phyloP scores from a whole-genome alignment of 2,329 filamentous ascomycete species.

The Malbranchea zuffiana region DNA sequence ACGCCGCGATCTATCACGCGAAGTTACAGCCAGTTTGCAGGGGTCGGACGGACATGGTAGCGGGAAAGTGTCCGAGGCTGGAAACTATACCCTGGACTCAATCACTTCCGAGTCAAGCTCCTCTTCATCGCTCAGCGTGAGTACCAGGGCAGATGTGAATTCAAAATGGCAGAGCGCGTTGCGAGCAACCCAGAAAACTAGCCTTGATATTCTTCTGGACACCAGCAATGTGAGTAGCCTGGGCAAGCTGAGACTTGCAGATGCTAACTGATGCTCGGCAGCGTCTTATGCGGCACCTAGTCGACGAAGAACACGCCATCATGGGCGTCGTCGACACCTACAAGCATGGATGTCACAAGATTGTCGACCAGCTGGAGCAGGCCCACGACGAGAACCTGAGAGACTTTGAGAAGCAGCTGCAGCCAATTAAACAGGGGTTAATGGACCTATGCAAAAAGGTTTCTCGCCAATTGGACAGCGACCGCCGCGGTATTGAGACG shows the following conservation, averaged over 20 bases:
- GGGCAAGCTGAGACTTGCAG: not conserved
- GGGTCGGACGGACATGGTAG: too few species aligned
- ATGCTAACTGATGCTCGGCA: constrained; percentile 16
- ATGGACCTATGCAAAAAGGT: constrained; percentile 22
- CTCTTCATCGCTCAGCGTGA: too few species aligned
- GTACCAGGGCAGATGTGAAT: not conserved
- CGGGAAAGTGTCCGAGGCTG: too few species aligned
- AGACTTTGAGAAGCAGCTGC: constrained; percentile 22
- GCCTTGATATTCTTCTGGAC: constrained; percentile 20
- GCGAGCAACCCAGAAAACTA: constrained; percentile 9
- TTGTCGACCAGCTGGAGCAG: constrained; percentile 35
- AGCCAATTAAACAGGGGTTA: constrained; percentile 22
- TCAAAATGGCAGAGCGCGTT: constrained; percentile 4
- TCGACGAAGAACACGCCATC: constrained; percentile 38
- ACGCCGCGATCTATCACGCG: too few species aligned
- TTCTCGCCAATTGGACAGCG: constrained; percentile 21
- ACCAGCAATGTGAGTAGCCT: constrained; percentile 23
- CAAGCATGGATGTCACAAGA: constrained; percentile 31
- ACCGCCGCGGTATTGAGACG: constrained; percentile 14
- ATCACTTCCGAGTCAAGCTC: too few species aligned
- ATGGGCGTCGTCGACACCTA: constrained; percentile 36
- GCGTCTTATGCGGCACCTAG: constrained; percentile 36
- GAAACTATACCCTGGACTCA: too few species aligned
- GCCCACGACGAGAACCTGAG: constrained; percentile 31
- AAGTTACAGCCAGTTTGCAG: too few species aligned